Evolutionary conservation across 1,139 yeast genomes (phyloP).

Genomic region (Debaryomyces sp.): DNA sequence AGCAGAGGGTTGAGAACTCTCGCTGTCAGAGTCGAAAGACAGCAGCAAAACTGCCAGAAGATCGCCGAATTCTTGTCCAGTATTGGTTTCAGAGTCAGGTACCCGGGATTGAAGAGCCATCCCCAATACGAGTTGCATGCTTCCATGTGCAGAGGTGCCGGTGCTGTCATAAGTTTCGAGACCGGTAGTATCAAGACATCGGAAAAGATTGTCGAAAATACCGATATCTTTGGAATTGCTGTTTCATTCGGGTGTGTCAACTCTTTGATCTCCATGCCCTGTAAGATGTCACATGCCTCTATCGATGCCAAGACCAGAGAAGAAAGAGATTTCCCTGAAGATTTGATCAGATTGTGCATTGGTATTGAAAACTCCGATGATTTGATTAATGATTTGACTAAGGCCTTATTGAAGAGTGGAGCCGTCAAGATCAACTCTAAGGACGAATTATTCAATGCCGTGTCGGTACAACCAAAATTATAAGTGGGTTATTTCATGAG

Average conservation of each 20-base stretch:
- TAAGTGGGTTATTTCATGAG: constrained; percentile 12
- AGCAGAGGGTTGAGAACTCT: constrained; percentile 86
- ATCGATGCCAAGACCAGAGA: constrained; percentile 85
- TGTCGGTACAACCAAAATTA: constrained; percentile 44
- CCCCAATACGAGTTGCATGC: constrained; percentile 81
- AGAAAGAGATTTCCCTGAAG: constrained; percentile 91
- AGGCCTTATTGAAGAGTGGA: constrained; percentile 69
- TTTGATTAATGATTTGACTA: constrained; percentile 71
- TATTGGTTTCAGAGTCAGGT: constrained; percentile 70
- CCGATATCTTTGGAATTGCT: constrained; percentile 82
- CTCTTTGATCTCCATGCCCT: constrained; percentile 88
- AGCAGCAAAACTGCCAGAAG: constrained; percentile 74
- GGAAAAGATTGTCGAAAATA: constrained; percentile 73
- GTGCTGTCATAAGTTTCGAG: constrained; percentile 87
- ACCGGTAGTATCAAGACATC: constrained; percentile 73
- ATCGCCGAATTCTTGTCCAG: constrained; percentile 73
- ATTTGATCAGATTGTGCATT: constrained; percentile 81
- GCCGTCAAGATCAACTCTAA: constrained; percentile 49
- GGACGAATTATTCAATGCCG: constrained; percentile 48
- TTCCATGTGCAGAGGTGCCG: constrained; percentile 80
- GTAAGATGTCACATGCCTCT: constrained; percentile 96
- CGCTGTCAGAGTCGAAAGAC: constrained; percentile 82
- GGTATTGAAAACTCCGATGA: constrained; percentile 78
- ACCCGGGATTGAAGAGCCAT: constrained; percentile 80
- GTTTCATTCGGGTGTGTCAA: constrained; percentile 95